Evolutionary conservation across 2,329 filamentous ascomycete species (phyloP), one percentile per base, ranked within the genome.

Genomic region (Colletotrichum destructivum): DNA sequence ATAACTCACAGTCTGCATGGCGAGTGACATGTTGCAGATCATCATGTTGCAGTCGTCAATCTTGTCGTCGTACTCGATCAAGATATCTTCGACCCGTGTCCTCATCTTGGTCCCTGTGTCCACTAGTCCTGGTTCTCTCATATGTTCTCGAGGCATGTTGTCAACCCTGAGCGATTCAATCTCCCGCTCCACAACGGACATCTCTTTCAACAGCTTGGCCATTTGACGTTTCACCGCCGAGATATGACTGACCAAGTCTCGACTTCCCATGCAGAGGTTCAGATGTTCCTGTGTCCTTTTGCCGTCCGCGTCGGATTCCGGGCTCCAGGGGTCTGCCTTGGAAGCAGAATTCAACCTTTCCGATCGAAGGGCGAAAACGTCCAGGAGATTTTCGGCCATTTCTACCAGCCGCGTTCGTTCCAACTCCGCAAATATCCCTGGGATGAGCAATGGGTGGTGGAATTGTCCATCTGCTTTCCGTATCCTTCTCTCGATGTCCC

Each of bases 41-140:
- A 78, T 75, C 49, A 74, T 77, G n/a, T 78, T 66, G 11, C 76
- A 79, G 35, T 77, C 75, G 18, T 75, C 72, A 12, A 79, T 76
- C 54, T 77, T 78, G 26, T 75, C 75, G 4, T 79, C 75, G n/a
- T 78, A 78, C 40, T 79, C 77, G 6, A 74, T 62, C 11, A 76
- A 56, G 18, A 78, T 72, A 16, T 79, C 77, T 18, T 75, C 65
- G 0, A 78, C 57, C 9, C 73, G 40, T 1, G n/a, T 65, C 38
- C 12, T 69, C 66, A 69, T 69, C 21, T 38, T 12, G 4, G 9
- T n/a, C 0, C 66, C 61, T 4, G 56, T 4, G 3, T 40, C 68
- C 4, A n/a, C 8, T 3, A 59, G 2, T 26, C 3, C 9, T 4
- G 23, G 3, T 18, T 4, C 18, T 16, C 26, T 55, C 2, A 16